A percentile compares a stretch with the other conserved stretches of the same genome.
These are phyloP conservation scores for Pseudocercospora eumusae DNA, from an alignment of 2,329 filamentous ascomycete genomes.

Conservation along the genomic window DNA sequence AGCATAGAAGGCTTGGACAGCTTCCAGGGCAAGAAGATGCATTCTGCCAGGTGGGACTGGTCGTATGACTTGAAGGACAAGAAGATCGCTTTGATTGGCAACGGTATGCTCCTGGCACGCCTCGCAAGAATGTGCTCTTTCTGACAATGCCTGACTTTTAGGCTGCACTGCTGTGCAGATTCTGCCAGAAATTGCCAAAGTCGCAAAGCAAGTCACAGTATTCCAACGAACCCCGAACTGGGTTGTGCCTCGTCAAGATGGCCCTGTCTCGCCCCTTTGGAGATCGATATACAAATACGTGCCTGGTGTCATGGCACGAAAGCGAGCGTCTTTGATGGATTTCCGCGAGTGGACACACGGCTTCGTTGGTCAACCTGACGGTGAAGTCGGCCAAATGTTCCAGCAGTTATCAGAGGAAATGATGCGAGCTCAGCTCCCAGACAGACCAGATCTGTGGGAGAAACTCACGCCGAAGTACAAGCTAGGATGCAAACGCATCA, in stretches of 20 bases:
- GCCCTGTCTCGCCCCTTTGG: constrained; percentile 47
- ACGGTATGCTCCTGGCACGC: constrained; percentile 44
- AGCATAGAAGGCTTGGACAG: constrained; percentile 51
- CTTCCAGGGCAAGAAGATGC: constrained; percentile 57
- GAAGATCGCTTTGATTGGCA: constrained; percentile 61
- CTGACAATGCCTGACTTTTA: constrained; percentile 24
- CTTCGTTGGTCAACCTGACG: constrained; percentile 47
- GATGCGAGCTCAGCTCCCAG: constrained; percentile 51
- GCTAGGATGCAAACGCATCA: constrained; percentile 57
- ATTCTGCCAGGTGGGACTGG: constrained; percentile 63
- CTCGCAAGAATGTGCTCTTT: no score
- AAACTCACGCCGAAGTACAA: constrained; percentile 57
- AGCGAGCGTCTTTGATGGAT: constrained; percentile 57
- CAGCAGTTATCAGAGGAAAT: constrained; percentile 40
- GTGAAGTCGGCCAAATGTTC: constrained; percentile 46
- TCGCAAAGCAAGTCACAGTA: constrained; percentile 53
- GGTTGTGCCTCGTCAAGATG: constrained; percentile 57
- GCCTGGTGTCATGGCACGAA: constrained; percentile 53
- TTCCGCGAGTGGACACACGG: constrained; percentile 54
- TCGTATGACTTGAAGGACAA: constrained; percentile 57
- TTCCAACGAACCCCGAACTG: constrained; percentile 63
- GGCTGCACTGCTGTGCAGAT: constrained; percentile 62
- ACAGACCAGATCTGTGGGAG: constrained; percentile 54
- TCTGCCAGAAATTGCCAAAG: constrained; percentile 57
- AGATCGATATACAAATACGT: constrained; percentile 52